Conservation (phyloP, 371 early-diverging fungal genomes). For the Coemansia sp. region DNA sequence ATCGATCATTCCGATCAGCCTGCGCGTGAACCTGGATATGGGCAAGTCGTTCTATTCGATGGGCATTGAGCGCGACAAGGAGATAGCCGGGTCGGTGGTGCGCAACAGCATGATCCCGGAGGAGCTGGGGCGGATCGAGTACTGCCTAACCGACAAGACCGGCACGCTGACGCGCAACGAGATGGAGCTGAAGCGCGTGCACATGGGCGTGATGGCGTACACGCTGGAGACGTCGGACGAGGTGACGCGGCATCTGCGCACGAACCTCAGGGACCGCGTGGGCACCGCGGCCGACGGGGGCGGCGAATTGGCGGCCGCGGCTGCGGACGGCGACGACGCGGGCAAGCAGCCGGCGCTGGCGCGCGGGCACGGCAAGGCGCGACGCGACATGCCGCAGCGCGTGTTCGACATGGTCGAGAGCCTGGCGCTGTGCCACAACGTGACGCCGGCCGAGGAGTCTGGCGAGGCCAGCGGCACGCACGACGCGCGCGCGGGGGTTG, state of each 20-base stretch:
- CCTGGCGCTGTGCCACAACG: slow-evolving; percentile 92
- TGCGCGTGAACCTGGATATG: slow-evolving; percentile 97
- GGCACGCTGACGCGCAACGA: slow-evolving; percentile 99
- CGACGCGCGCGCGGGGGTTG: background rate
- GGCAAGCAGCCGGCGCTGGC: slow-evolving; percentile 11
- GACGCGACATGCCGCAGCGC: slow-evolving; percentile 74
- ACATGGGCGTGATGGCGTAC: slow-evolving; percentile 96
- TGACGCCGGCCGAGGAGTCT: slow-evolving; percentile 63
- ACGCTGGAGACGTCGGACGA: slow-evolving; percentile 88
- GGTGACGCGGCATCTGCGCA: slow-evolving; percentile 56
- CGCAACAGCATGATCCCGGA: slow-evolving; percentile 98
- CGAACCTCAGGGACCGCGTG: slow-evolving; percentile 16
- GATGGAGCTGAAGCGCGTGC: slow-evolving; percentile 97
- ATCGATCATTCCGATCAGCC: slow-evolving; percentile 97
- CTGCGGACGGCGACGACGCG: background rate
- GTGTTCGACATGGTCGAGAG: slow-evolving; percentile 83
- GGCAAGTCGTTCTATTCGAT: slow-evolving; percentile 91
- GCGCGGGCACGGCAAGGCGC: slow-evolving; percentile 52
- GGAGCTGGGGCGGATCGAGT: slow-evolving; percentile 97
- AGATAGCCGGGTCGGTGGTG: slow-evolving; percentile 88
- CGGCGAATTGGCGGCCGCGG: background rate
- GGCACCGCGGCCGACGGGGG: background rate
- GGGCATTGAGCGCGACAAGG: slow-evolving; percentile 77
- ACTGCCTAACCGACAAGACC: slow-evolving; percentile 98
- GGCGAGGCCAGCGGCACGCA: too few relatives aligned